Evolutionary conservation across 441 rosid genomes (phyloP).

Genomic region (Corymbia citriodora): DNA sequence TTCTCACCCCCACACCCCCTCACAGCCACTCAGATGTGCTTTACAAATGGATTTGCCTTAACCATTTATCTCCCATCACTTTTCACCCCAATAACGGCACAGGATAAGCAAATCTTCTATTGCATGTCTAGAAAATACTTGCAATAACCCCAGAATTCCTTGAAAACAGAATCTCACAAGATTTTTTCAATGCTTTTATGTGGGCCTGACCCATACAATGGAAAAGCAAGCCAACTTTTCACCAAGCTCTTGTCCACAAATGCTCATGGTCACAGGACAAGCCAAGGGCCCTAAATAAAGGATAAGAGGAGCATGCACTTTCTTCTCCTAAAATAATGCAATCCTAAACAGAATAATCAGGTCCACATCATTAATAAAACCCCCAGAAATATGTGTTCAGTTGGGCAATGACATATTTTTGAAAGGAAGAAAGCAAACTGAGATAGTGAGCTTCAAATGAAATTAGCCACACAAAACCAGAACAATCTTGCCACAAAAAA

Average conservation of each 20-base stretch:
- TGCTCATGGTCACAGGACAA: background rate
- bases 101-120: background rate
- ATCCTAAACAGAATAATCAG: background rate
- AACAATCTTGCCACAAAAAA: background rate
- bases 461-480: background rate
- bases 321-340: background rate
- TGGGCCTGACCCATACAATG: background rate
- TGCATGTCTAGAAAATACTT: background rate
- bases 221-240: background rate
- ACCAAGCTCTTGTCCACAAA: background rate
- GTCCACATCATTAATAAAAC: background rate
- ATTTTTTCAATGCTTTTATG: background rate
- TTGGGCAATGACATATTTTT: background rate
- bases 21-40: background rate
- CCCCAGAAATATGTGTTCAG: background rate
- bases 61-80: background rate
- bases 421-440: background rate
- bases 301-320: background rate
- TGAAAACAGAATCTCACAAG: background rate
- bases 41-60: background rate
- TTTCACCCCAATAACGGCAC: fast-evolving
- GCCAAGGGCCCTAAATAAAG: background rate
- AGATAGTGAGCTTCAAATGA: background rate
- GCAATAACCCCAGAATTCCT: background rate
- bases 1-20: background rate